Conservation (phyloP, 345 rosid genomes). For the Gossypium anomalum region DNA sequence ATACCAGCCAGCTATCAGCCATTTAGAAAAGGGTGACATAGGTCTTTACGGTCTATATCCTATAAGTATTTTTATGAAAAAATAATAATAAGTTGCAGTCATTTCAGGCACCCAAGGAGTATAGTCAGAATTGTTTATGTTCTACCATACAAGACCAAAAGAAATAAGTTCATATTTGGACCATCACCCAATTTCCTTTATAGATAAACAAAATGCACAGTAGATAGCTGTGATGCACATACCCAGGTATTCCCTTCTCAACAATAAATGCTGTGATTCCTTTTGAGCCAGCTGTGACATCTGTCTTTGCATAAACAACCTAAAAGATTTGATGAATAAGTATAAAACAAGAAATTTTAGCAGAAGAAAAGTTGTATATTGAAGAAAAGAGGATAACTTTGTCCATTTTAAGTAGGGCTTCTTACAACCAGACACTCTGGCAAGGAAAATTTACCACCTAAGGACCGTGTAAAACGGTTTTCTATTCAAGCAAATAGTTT, state of each 20-base stretch:
- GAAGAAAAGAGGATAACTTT: neutral
- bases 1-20: neutral
- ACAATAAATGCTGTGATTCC: slow-evolving; percentile 91
- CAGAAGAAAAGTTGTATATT: neutral
- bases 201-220: neutral
- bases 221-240: slow-evolving; percentile 19
- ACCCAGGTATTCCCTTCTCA: slow-evolving; percentile 96
- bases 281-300: slow-evolving; percentile 67
- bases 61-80: neutral
- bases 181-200: neutral
- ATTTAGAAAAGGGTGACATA: neutral
- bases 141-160: neutral
- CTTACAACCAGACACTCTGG: neutral
- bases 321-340: slow-evolving; percentile 27
- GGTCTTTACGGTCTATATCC: neutral
- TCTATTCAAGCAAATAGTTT: neutral
- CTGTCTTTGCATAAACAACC: slow-evolving; percentile 89
- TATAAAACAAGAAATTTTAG: slow-evolving; percentile 8
- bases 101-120: neutral
- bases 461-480: neutral
- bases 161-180: neutral
- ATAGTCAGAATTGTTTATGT: neutral
- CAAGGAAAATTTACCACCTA: neutral
- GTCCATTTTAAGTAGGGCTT: neutral
- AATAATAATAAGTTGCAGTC: neutral